These are phyloP conservation scores for Glebionis coronaria DNA, from an alignment of 129 eudicot genomes.

Conservation along the genomic window DNA sequence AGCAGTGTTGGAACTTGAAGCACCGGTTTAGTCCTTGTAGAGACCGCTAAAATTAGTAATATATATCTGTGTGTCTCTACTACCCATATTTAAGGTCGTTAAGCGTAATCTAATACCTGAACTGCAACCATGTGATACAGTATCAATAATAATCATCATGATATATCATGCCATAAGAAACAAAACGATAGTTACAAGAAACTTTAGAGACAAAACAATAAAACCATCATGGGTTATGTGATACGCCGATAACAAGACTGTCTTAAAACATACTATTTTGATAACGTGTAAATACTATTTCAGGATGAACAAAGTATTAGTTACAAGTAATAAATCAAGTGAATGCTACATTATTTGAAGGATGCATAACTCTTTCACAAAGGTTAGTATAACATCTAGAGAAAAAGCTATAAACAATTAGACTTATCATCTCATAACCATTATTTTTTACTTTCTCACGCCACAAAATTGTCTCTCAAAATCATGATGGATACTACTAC, in stretches of 20 bases:
- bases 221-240: too few relatives aligned
- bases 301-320: constrained; percentile 10
- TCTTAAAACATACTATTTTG: not conserved
- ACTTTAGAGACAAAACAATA: too few relatives aligned
- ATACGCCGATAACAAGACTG: not conserved
- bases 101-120: constrained; percentile 23
- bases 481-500: too few relatives aligned
- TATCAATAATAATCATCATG: constrained; percentile 11
- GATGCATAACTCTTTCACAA: not conserved
- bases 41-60: constrained; percentile 94
- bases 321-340: not conserved
- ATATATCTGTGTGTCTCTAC: constrained; percentile 63
- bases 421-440: too few relatives aligned
- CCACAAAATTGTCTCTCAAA: not conserved
- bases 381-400: too few relatives aligned
- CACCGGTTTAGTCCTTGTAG: constrained; percentile 96
- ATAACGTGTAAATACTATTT: not conserved
- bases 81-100: constrained; percentile 38
- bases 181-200: too few relatives aligned
- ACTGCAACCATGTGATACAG: constrained; percentile 5
- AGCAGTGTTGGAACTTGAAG: constrained; percentile 48
- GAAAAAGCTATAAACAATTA: too few relatives aligned
- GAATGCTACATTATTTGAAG: not conserved
- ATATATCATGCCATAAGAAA: too few relatives aligned
- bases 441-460: too few relatives aligned